Conservation (phyloP, 2,329 filamentous ascomycete genomes). For the Penicillium sp. region DNA sequence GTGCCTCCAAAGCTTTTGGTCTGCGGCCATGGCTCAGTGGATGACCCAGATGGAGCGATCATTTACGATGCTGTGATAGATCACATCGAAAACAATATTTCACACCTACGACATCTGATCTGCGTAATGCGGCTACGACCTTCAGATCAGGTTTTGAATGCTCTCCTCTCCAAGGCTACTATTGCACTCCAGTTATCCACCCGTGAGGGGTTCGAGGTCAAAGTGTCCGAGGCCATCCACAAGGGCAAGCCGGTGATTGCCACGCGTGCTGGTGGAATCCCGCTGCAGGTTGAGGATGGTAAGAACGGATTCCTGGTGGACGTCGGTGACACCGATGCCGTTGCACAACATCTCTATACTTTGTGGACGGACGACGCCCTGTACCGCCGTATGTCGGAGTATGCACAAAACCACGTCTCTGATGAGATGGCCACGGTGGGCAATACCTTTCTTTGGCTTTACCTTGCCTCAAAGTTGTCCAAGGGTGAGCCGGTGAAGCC, state of each 20-base stretch:
- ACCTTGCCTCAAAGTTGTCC: slow-evolving; percentile 67
- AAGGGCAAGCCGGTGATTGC: slow-evolving; percentile 78
- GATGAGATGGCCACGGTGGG: slow-evolving; percentile 82
- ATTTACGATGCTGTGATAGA: slow-evolving; percentile 72
- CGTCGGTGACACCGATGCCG: slow-evolving; percentile 67
- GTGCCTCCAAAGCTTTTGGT: slow-evolving; percentile 70
- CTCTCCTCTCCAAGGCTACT: slow-evolving; percentile 69
- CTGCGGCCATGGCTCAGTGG: slow-evolving; percentile 75
- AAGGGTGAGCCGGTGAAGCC: slow-evolving; percentile 60
- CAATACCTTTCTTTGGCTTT: slow-evolving; percentile 74
- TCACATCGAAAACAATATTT: slow-evolving; percentile 64
- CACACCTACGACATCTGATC: slow-evolving; percentile 64
- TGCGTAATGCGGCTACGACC: slow-evolving; percentile 75
- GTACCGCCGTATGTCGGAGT: slow-evolving; percentile 66
- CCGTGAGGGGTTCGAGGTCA: slow-evolving; percentile 81
- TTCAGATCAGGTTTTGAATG: slow-evolving; percentile 78
- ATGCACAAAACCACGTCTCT: slow-evolving; percentile 66
- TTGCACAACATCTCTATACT: slow-evolving; percentile 65
- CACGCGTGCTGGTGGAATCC: slow-evolving; percentile 74
- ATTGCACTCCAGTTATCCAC: slow-evolving; percentile 78
- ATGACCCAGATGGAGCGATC: slow-evolving; percentile 72
- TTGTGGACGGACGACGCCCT: slow-evolving; percentile 66
- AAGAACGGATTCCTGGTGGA: slow-evolving; percentile 74
- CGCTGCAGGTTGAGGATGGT: slow-evolving; percentile 70
- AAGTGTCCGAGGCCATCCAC: slow-evolving; percentile 80